Conservation (phyloP, 2,329 filamentous ascomycete genomes). For the Diaporthe velutina region DNA sequence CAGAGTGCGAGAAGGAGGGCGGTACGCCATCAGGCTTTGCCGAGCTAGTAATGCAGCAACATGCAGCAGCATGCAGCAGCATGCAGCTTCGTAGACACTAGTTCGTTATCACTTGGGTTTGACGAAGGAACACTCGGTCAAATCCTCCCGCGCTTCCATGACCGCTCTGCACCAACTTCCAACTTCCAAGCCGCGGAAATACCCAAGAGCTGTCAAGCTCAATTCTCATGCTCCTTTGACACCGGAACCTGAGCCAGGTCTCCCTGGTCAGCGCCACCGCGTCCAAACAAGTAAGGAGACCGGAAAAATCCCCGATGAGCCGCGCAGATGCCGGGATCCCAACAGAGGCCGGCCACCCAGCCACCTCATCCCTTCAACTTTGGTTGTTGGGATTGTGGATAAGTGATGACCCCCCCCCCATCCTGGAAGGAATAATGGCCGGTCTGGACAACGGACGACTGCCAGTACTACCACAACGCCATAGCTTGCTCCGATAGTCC, state of each 20-base stretch:
- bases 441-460: neutral
- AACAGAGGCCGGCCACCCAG: slow-evolving; percentile 17
- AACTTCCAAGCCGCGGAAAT: slow-evolving; percentile 7
- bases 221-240: neutral
- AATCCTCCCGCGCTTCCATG: slow-evolving; percentile 22
- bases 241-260: neutral
- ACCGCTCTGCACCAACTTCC: neutral
- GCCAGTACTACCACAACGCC: neutral
- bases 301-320: slow-evolving; percentile 17
- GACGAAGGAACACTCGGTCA: slow-evolving; percentile 21
- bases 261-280: neutral
- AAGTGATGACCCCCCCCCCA: neutral
- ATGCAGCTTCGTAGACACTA: neutral
- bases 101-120: neutral
- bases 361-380: neutral
- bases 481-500: slow-evolving; percentile 4
- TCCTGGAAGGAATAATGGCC: neutral
- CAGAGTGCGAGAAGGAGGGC: slow-evolving; percentile 3
- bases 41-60: slow-evolving; percentile 32
- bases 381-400: slow-evolving; percentile 18
- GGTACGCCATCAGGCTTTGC: neutral
- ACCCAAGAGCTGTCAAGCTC: slow-evolving; percentile 1
- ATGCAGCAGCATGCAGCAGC: neutral
- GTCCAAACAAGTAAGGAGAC: neutral
- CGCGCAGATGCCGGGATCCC: neutral